These are phyloP conservation scores for Suillus plorans DNA, from an alignment of 768 basidiomycete species.

Conservation along the genomic window DNA sequence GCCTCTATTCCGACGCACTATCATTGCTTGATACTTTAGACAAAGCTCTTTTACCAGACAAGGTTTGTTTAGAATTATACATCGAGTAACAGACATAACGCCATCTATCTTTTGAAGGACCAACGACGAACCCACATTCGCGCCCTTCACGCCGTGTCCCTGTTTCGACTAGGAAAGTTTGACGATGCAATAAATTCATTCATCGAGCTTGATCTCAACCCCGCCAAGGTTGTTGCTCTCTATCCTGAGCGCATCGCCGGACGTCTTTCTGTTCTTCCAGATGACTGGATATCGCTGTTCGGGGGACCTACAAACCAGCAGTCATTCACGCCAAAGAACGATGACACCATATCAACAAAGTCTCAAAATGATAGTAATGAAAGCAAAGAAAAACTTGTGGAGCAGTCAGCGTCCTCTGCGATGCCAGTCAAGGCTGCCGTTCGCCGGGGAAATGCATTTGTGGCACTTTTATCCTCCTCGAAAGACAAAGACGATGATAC, in stretches of 20 bases:
- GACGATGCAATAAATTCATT: conserved; percentile 85
- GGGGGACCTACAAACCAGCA: conserved; percentile 59
- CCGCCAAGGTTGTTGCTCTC: conserved; percentile 88
- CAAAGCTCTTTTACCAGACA: conserved; percentile 55
- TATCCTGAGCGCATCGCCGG: conserved; percentile 85
- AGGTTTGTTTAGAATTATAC: conserved; percentile 41
- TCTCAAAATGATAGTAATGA: conserved; percentile 23
- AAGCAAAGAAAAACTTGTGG: conserved; percentile 29
- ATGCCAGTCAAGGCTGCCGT: conserved; percentile 42
- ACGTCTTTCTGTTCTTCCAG: conserved; percentile 63
- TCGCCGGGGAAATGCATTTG: conserved; percentile 50
- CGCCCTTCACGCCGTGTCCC: conserved; percentile 74
- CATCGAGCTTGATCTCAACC: conserved; percentile 85
- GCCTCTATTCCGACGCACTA: conserved; percentile 77
- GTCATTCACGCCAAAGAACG: conserved; percentile 15
- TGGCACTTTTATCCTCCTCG: conserved; percentile 40
- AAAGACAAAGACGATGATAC: conserved; percentile 62
- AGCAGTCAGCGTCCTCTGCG: conserved; percentile 33
- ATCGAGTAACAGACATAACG: conserved; percentile 1
- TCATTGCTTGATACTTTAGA: conserved; percentile 74
- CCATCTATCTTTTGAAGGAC: conserved; percentile 37
- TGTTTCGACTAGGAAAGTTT: conserved; percentile 68
- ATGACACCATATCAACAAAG: conserved; percentile 28
- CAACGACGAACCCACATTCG: conserved; percentile 59
- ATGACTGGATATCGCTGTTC: conserved; percentile 79